These are phyloP conservation scores for Adansonia grandidieri DNA, from an alignment of 441 rosid genomes.

Conservation along the genomic window DNA sequence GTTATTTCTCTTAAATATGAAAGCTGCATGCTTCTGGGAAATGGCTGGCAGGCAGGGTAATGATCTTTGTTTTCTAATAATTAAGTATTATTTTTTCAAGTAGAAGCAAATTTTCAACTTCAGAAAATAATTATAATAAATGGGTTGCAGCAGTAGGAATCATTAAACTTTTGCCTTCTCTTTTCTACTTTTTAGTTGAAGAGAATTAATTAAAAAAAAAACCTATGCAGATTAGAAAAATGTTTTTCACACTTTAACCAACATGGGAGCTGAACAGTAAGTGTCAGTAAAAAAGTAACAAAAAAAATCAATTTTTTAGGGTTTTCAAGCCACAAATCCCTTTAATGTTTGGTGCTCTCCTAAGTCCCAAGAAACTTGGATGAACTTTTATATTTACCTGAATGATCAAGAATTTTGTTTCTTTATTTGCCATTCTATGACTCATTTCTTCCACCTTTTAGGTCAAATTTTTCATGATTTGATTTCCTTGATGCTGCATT, in stretches of 20 bases:
- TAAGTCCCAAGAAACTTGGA: background rate
- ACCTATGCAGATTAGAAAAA: background rate
- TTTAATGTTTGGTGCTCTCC: background rate
- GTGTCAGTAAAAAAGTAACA: background rate
- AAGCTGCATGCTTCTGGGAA: no score
- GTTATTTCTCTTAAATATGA: background rate
- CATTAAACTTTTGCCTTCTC: no score
- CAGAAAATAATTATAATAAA: no score
- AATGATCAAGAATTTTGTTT: background rate
- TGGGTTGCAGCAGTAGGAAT: no score
- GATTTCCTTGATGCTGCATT: background rate
- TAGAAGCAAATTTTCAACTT: no score
- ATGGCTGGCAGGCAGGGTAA: background rate
- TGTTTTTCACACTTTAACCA: constrained; percentile 17
- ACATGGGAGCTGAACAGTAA: background rate
- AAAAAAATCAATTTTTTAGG: background rate
- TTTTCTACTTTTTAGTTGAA: background rate
- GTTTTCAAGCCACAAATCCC: background rate
- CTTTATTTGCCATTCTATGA: background rate
- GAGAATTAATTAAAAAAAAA: background rate
- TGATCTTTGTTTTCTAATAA: background rate
- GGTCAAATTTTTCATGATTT: background rate
- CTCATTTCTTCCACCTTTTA: background rate
- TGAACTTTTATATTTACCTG: background rate
- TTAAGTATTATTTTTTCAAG: no score